Percentiles rank a stretch among this genome's conserved stretches.
These are phyloP conservation scores for Poterioochromonas sp. DNA, from an alignment of 352 stramenopile genomes.

Conservation along the genomic window DNA sequence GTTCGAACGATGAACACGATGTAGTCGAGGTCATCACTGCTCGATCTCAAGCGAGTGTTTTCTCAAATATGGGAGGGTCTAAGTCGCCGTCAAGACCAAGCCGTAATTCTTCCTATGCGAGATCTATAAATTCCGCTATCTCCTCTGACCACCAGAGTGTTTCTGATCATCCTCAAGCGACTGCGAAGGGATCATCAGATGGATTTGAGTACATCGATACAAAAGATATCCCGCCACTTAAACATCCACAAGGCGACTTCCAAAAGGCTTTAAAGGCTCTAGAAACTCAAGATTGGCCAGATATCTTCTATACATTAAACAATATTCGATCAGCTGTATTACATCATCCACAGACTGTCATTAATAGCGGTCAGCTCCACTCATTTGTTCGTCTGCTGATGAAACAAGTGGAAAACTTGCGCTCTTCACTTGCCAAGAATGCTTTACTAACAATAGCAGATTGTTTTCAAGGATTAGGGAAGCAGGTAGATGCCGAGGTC, in stretches of 20 bases:
- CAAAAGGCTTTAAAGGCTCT: not conserved
- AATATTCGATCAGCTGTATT: not conserved
- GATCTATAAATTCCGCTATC: not conserved
- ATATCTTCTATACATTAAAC: constrained; percentile 15
- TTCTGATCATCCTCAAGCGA: no score
- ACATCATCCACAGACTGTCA: not conserved
- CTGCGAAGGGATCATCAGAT: not conserved
- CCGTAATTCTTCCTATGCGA: not conserved
- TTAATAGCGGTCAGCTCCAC: not conserved
- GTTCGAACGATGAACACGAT: not conserved
- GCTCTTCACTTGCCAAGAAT: constrained; percentile 13
- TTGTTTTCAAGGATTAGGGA: not conserved
- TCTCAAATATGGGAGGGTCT: not conserved
- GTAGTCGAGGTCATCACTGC: not conserved
- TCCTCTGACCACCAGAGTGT: not conserved
- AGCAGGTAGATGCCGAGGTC: not conserved
- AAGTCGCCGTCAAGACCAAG: not conserved
- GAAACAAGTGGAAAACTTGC: constrained; percentile 11
- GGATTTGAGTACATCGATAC: not conserved
- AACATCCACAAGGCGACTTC: not conserved
- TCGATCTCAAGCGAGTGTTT: not conserved
- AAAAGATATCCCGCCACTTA: not conserved
- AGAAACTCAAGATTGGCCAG: not conserved
- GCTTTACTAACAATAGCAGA: constrained; percentile 14
- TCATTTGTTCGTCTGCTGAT: not conserved